Base-by-base conservation (phyloP, 139 green algal species). In the Chlorella vulgaris region DNA sequence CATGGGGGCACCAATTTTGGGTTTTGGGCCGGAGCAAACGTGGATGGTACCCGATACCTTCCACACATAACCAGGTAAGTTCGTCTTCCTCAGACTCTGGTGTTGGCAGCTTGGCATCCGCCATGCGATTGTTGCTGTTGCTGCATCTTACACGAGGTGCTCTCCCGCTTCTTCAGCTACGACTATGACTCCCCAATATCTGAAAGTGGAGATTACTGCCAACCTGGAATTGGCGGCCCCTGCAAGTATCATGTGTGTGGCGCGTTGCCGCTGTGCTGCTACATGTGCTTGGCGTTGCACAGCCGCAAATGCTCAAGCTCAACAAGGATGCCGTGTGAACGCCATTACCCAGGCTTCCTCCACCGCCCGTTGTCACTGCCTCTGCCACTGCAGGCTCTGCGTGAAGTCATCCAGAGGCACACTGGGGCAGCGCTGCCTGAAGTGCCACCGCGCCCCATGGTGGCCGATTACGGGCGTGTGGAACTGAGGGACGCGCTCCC, bases 1-100 rank as follows among this genome's bases (percentile, higher is more conserved):
- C 82, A 89, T 58, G 90, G 90, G 13, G 91, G 90, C 31, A 92
- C 90, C 77, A 91, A 91, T 58, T 92, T 88, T 83, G 88, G 84
- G 15, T 92, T 80, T 33, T 81, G 51, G 62, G 81, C 81, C 18
- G 89, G 87, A 0, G 84, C 80, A 33, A 89, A 91, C 66, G 51
- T 86, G 29, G 86, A 81, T 38, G 76, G 71, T 4, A 38, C 35
- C 28, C 51, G 82, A 28, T 79, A 79, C 53, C 33, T 55, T 35
- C 35, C 73, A 2, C 53, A 67, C 73, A 79, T 79, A 50, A 79
- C 73, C 35, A 69, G 53, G 35, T 65, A 66, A 13, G 70, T 26
- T 74, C 38, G 31, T 50, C 18, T 29, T 10, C 29, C 26, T 29
- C n/a, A n/a, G n/a, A n/a, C n/a, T 24, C 2, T 6, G 35, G 61